Percentiles rank a stretch among this genome's conserved stretches.
Conservation (phyloP, 345 rosid genomes). For the Eucalyptus erythrocorys region DNA sequence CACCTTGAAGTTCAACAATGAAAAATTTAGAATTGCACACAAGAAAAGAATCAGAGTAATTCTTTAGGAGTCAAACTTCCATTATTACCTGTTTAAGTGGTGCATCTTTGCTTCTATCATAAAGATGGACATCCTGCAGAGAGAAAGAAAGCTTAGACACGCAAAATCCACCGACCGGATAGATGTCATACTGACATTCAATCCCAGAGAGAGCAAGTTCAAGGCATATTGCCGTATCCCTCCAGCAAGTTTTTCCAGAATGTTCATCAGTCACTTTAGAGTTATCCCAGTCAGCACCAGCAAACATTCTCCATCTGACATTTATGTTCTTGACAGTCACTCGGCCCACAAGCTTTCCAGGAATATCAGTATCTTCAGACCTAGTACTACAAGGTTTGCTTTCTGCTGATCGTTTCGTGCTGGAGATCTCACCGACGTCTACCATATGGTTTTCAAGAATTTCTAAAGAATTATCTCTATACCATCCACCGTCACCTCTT, state of each 20-base stretch:
- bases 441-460: conserved; percentile 75
- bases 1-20: conserved; percentile 33
- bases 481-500: conserved; percentile 71
- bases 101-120: conserved; percentile 60
- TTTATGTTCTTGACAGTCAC: conserved; percentile 45
- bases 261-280: conserved; percentile 11
- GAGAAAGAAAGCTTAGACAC: conserved; percentile 62
- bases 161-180: conserved; percentile 48
- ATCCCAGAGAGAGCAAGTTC: conserved; percentile 62
- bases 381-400: conserved; percentile 20
- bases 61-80: neutral
- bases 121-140: conserved; percentile 60
- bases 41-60: neutral
- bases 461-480: conserved; percentile 34
- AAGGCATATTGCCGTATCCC: conserved; percentile 50
- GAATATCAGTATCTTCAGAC: conserved; percentile 16
- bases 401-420: conserved; percentile 23
- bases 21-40: neutral
- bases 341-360: conserved; percentile 37
- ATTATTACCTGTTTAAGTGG: conserved; percentile 75
- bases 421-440: conserved; percentile 39
- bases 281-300: conserved; percentile 72
- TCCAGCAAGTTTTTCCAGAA: conserved; percentile 13
- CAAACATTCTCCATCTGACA: conserved; percentile 73
- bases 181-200: conserved; percentile 45